A percentile compares a stretch with the other conserved stretches of the same genome.
Conservation (phyloP, 129 eudicot species). For the Saposhnikovia divaricata region DNA sequence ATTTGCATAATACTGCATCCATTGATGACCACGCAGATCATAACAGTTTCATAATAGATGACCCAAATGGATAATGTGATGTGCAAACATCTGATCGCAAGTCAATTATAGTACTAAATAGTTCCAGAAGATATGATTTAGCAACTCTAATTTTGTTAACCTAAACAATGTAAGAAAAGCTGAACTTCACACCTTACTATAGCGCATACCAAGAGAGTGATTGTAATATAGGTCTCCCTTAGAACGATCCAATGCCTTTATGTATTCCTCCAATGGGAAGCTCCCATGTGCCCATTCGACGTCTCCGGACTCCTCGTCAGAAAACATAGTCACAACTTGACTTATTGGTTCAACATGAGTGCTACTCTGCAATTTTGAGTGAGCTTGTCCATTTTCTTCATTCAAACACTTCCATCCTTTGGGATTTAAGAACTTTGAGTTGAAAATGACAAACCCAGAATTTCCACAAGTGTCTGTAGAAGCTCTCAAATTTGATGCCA, state of each 20-base stretch:
- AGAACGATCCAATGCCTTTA: constrained; percentile 73
- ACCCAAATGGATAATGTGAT: not conserved
- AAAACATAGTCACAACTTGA: constrained; percentile 65
- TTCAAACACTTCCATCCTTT: constrained; percentile 63
- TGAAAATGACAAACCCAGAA: constrained; percentile 73
- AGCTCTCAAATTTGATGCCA: constrained; percentile 52
- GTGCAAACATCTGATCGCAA: not conserved
- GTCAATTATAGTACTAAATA: not conserved
- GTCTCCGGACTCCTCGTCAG: constrained; percentile 55
- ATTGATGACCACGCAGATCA: not conserved
- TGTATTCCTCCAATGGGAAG: constrained; percentile 86
- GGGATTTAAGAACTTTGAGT: constrained; percentile 57
- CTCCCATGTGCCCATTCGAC: constrained; percentile 91
- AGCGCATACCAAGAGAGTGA: constrained; percentile 94
- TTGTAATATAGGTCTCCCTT: constrained; percentile 84
- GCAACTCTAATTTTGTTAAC: not conserved
- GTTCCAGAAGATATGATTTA: not conserved
- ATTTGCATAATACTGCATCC: not conserved
- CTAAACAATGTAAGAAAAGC: constrained; percentile 7
- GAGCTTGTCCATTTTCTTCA: constrained; percentile 35
- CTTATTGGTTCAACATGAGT: constrained; percentile 43
- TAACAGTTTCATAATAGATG: not conserved
- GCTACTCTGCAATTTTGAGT: constrained; percentile 29
- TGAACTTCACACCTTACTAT: constrained; percentile 70
- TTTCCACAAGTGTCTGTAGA: constrained; percentile 62